These are phyloP conservation scores for Bodo saltans DNA, from an alignment of 78 protist genomes.

Conservation along the genomic window DNA sequence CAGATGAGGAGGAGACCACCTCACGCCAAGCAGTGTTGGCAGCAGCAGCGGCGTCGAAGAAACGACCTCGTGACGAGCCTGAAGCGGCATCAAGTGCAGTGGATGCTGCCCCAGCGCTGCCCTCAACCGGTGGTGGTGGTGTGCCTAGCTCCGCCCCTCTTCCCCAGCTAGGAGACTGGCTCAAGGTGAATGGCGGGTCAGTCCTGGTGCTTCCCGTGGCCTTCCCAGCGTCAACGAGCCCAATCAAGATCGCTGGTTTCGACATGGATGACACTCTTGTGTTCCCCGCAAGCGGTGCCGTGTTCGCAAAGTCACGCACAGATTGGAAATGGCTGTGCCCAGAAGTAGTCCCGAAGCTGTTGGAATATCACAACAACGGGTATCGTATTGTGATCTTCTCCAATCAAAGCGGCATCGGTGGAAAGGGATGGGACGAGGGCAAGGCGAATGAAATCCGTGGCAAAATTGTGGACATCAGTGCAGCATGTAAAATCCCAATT, in stretches of 20 bases:
- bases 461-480: constrained; percentile 26
- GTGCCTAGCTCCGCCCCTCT: background rate
- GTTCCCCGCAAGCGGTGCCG: constrained; percentile 34
- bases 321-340: constrained; percentile 46
- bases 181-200: background rate
- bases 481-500: constrained; percentile 27
- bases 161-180: background rate
- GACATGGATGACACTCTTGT: constrained; percentile 56
- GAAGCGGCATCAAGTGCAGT: background rate
- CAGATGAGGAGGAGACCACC: no score
- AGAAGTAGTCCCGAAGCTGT: background rate
- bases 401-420: constrained; percentile 55
- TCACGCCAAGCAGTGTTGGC: no score
- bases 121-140: background rate
- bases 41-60: no score
- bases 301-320: constrained; percentile 16
- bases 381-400: constrained; percentile 42
- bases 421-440: background rate
- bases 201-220: no score
- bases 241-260: constrained; percentile 11
- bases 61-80: background rate
- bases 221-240: background rate
- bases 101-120: background rate
- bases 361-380: constrained; percentile 27
- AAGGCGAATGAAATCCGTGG: constrained; percentile 5